phyloP scores from a whole-genome alignment of 2,329 filamentous ascomycete genomes.

The Neophaeococcomyces aloes region DNA sequence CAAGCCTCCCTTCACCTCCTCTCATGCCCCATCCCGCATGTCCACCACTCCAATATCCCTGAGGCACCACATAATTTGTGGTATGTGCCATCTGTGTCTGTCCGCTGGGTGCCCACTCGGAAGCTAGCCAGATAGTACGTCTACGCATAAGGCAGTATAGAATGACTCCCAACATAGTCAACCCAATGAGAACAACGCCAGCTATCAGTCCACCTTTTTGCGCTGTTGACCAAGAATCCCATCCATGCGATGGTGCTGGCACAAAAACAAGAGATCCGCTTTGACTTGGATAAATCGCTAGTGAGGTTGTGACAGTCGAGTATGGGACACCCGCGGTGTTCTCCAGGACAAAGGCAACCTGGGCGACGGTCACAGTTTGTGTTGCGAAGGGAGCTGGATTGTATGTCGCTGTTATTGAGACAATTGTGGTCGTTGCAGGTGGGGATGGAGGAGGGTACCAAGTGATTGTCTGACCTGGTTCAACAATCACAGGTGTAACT shows the following conservation, averaged over 20 bases:
- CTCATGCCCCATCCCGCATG: constrained; percentile 5
- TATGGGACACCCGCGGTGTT: constrained; percentile 11
- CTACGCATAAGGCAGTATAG: constrained; percentile 12
- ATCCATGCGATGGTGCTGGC: constrained; percentile 13
- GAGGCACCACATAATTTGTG: background rate
- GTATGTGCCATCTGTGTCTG: background rate
- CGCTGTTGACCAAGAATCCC: constrained; percentile 22
- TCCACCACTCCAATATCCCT: constrained; percentile 1
- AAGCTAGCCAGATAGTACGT: constrained; percentile 18
- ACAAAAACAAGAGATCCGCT: constrained; percentile 5
- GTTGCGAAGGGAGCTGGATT: constrained; percentile 11
- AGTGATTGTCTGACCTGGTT: constrained; percentile 4
- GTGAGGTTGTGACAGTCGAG: constrained; percentile 11
- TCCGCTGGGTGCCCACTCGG: constrained; percentile 9
- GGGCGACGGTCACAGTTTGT: constrained; percentile 14
- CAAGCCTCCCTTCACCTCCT: background rate
- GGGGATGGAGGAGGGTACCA: constrained; percentile 2
- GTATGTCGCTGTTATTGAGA: background rate
- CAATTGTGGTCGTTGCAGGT: background rate
- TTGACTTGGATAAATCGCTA: background rate
- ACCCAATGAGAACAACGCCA: constrained; percentile 19
- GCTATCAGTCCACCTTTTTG: constrained; percentile 24
- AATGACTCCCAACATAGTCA: constrained; percentile 20
- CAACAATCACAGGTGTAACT: background rate
- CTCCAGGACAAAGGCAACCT: constrained; percentile 17